Conservation (phyloP, 768 basidiomycete species). For the Peribolospora kevripleyi region DNA sequence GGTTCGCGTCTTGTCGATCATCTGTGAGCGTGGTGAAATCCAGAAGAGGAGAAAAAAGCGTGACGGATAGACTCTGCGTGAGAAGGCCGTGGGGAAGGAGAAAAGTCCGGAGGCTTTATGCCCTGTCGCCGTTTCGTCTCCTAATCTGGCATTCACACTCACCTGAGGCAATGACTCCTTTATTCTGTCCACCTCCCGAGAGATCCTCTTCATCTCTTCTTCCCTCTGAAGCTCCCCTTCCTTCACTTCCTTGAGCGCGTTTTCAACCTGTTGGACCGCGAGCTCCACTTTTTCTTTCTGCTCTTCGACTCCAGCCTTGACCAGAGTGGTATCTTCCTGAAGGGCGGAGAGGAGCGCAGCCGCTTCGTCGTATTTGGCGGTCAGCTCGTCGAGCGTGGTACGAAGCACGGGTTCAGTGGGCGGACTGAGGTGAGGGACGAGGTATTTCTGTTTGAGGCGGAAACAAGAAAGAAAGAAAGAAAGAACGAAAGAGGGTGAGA, state of each 20-base stretch:
- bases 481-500: not conserved
- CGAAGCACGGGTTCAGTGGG: constrained; percentile 74
- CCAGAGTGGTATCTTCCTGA: constrained; percentile 45
- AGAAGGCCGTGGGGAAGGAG: constrained; percentile 1
- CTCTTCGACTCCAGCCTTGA: constrained; percentile 46
- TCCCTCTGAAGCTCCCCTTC: constrained; percentile 53
- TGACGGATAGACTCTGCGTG: not conserved
- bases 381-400: constrained; percentile 56
- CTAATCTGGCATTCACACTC: constrained; percentile 4
- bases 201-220: constrained; percentile 73
- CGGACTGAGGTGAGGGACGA: constrained; percentile 71
- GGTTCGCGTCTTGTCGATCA: constrained; percentile 83
- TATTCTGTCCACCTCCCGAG: constrained; percentile 70
- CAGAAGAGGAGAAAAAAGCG: not conserved
- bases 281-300: constrained; percentile 49
- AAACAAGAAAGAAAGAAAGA: not conserved
- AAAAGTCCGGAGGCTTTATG: not conserved
- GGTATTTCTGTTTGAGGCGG: constrained; percentile 41
- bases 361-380: constrained; percentile 71
- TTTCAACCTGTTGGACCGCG: constrained; percentile 45
- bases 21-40: constrained; percentile 27
- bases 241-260: constrained; percentile 46
- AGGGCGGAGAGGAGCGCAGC: constrained; percentile 59
- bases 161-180: constrained; percentile 87
- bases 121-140: too few relatives aligned